phyloP scores from a whole-genome alignment of 306 rosid genomes.

The Lablab purpureus region DNA sequence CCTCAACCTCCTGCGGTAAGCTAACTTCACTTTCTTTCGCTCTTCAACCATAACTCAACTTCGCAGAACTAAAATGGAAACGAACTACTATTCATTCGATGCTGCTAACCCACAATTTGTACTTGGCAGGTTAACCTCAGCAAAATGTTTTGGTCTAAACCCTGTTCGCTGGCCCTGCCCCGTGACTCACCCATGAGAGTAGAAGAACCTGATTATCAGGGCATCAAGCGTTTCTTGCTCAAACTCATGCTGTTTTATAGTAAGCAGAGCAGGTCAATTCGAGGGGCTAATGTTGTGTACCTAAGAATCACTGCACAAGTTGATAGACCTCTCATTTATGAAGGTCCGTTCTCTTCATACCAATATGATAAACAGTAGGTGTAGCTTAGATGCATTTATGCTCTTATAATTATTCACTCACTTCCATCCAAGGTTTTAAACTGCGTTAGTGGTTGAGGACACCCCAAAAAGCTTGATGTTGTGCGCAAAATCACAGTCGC shows the following conservation, averaged over 20 bases:
- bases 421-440: background rate
- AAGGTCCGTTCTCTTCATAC: constrained; percentile 56
- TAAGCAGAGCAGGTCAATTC: constrained; percentile 91
- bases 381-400: background rate
- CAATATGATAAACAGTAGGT: background rate
- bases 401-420: background rate
- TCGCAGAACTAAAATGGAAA: background rate
- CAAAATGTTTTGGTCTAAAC: constrained; percentile 86
- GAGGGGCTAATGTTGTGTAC: constrained; percentile 90
- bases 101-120: constrained; percentile 33
- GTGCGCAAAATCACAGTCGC: background rate
- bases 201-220: constrained; percentile 79
- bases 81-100: constrained; percentile 20
- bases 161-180: constrained; percentile 75
- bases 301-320: constrained; percentile 79
- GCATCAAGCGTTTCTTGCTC: constrained; percentile 70
- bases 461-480: background rate
- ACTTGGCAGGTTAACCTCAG: constrained; percentile 68
- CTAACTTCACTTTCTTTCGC: background rate
- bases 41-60: background rate
- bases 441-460: background rate
- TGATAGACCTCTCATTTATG: constrained; percentile 83
- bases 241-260: constrained; percentile 82
- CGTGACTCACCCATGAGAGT: constrained; percentile 72
- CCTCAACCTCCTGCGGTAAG: constrained; percentile 55